Base-by-base conservation (phyloP, 352 stramenopile species). In the Phytophthora palmivora region DNA sequence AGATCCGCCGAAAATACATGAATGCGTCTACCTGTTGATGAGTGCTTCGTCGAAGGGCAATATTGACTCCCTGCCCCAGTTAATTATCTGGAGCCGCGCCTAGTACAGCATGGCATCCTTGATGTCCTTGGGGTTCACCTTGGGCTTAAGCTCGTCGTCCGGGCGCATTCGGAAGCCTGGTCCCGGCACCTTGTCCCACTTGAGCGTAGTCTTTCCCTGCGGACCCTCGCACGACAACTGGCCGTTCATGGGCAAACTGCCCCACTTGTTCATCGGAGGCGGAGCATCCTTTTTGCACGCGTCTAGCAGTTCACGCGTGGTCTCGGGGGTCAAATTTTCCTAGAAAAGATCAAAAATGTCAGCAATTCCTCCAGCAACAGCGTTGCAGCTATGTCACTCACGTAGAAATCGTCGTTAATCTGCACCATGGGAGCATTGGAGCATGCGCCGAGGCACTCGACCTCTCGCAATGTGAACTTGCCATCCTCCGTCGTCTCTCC, bases 351-450 rank as follows among this genome's bases (percentile, higher is more conserved):
- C 11, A 39, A 53, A 59, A 41, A 47, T n/a, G 37, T 61, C 33
- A 65, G 43, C 21, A 32, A 42, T n/a, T n/a, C n/a, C n/a, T n/a
- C n/a, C n/a, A n/a, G n/a, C n/a, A n/a, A n/a, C n/a, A n/a, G n/a
- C n/a, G n/a, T n/a, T n/a, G n/a, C n/a, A n/a, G n/a, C n/a, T n/a
- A n/a, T n/a, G 9, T 5, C 4, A 78, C 65, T 56, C 53, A 83
- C 72, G 67, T 96, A 93, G 58, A 98, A 99, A 82, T 99, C 97
- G 82, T 99, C 97, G 79, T 99, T 99, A 69, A 99, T 96, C 88
- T 99, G 97, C 44, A 99, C 87, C 98, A 99, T 99, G 48, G 98
- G 98, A 8, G 98, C 98, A 84, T 99, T 99, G 5, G 98, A 91
- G 83, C 98, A 99, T 6, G 97, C 95, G 47, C 98, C 98, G 32